Percentiles rank a stretch among this genome's conserved stretches.
Conservation (phyloP, 257 asterid genomes). For the Nicotiana undulata region DNA sequence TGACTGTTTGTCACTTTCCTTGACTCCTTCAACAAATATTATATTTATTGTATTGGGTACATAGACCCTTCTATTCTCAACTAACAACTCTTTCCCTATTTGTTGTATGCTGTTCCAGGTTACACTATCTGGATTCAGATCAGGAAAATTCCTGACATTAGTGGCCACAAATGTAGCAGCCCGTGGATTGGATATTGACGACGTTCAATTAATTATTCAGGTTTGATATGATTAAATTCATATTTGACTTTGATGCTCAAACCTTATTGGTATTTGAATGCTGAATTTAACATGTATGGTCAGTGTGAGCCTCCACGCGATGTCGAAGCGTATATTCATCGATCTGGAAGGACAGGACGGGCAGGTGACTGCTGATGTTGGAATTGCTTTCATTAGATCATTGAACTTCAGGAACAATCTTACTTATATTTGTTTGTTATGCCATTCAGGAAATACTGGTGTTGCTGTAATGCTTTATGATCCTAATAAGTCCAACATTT, state of each 20-base stretch:
- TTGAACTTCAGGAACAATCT: not conserved
- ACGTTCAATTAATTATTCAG: conserved; percentile 91
- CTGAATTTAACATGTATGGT: conserved; percentile 13
- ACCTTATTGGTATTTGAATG: not conserved
- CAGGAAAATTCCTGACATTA: conserved; percentile 68
- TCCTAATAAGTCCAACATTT: conserved; percentile 69
- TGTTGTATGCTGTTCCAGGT: conserved; percentile 36
- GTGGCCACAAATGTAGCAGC: conserved; percentile 98
- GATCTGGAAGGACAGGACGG: conserved; percentile 97
- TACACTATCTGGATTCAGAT: conserved; percentile 75
- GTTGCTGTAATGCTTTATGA: conserved; percentile 92
- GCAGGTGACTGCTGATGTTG: conserved; percentile 48
- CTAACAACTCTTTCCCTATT: not conserved
- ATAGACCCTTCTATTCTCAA: not conserved
- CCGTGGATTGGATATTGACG: conserved; percentile 87
- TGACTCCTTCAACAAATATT: not conserved
- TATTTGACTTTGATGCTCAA: not conserved
- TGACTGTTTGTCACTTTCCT: not conserved
- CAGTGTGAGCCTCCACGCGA: conserved; percentile 98
- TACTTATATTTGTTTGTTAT: not conserved
- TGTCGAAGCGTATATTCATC: conserved; percentile 92
- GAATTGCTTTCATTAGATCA: not conserved
- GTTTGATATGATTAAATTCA: conserved; percentile 24
- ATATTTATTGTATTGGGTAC: not conserved
- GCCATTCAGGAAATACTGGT: conserved; percentile 68